Conservation (phyloP, 768 basidiomycete species). For the Asterophora parasitica region DNA sequence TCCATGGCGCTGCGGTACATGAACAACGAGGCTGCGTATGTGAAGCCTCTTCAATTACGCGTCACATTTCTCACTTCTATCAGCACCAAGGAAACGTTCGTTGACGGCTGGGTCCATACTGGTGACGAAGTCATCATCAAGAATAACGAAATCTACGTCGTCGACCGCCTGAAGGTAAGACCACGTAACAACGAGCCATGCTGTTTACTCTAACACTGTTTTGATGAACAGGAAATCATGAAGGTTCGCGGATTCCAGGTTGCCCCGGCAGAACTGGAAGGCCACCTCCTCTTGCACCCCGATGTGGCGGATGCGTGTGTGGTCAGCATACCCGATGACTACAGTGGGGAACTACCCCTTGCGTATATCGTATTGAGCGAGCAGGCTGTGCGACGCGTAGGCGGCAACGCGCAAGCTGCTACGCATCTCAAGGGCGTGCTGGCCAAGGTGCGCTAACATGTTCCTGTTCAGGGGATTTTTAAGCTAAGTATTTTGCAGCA, state of each 20-base stretch:
- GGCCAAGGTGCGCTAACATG: slow-evolving; percentile 42
- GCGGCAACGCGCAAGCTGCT: slow-evolving; percentile 27
- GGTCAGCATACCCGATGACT: slow-evolving; percentile 67
- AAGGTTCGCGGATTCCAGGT: slow-evolving; percentile 62
- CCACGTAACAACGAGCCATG: not conserved
- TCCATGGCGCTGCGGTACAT: slow-evolving; percentile 56
- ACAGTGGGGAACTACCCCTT: slow-evolving; percentile 69
- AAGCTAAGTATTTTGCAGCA: slow-evolving; percentile 31
- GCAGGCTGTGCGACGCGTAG: slow-evolving; percentile 32
- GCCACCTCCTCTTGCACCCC: slow-evolving; percentile 54
- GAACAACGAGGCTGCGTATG: slow-evolving; percentile 58
- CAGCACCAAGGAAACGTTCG: slow-evolving; percentile 62
- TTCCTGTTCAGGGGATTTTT: not conserved
- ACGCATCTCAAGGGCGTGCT: slow-evolving; percentile 41
- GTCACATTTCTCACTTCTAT: not conserved
- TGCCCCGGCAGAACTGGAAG: slow-evolving; percentile 64
- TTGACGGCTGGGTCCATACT: slow-evolving; percentile 62
- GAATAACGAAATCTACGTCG: slow-evolving; percentile 58
- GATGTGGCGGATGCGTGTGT: slow-evolving; percentile 62
- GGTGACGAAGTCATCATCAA: slow-evolving; percentile 71
- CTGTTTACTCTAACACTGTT: not conserved
- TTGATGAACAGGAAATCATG: slow-evolving; percentile 60
- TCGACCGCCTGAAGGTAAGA: slow-evolving; percentile 70
- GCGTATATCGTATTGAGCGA: slow-evolving; percentile 60
- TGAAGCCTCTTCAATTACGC: not conserved